Base-by-base conservation (phyloP, 2,329 filamentous ascomycete genomes). In the Ophiostoma sp. region DNA sequence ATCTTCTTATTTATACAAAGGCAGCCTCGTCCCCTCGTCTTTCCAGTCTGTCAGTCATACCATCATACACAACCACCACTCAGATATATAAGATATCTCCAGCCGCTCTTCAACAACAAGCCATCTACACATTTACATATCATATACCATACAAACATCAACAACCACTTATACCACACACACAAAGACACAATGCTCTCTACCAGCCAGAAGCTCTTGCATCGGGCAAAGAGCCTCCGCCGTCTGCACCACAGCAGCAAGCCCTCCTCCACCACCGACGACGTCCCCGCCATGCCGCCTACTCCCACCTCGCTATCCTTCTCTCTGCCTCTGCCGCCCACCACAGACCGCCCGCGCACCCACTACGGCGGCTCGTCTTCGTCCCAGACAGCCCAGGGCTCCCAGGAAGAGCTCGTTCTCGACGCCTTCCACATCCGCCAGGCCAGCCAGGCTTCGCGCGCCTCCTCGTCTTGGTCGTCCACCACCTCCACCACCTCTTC, bases 391-490 rank as follows among this genome's bases (percentile, higher is more conserved):
- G 39, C 39, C 39, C 20, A 17, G n/a, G n/a, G 10, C 48, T 67
- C 54, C 52, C n/a, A 68, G 8, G 60, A 64, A 27, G 48, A 57
- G 65, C 27, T 35, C 35, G 54, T 57, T 54, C 57, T 44, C 57
- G 67, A 68, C 60, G 66, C 41, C 44, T 41, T 68, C 71, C 72
- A 73, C 67, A 67, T 52, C 65, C 72, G 73, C 57, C 71, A 74
- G 39, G 65, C 52, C 69, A 74, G 73, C 73, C 69, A 71, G 17
- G 70, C 52, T 68, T 76, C 75, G 6, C 73, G 74, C 6, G 73
- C 70, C n/a, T 76, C 75, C 20, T 74, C 72, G 48, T 74, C 73
- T 1, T 73, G 70, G 39, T 73, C 73, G 17, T 72, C 72, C 36
- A 68, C 68, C 7, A 41, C 71, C 3, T 62, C 57, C 4, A 33